phyloP scores from a whole-genome alignment of 75 land plant genomes.

The Adiantum capillusveneris region DNA sequence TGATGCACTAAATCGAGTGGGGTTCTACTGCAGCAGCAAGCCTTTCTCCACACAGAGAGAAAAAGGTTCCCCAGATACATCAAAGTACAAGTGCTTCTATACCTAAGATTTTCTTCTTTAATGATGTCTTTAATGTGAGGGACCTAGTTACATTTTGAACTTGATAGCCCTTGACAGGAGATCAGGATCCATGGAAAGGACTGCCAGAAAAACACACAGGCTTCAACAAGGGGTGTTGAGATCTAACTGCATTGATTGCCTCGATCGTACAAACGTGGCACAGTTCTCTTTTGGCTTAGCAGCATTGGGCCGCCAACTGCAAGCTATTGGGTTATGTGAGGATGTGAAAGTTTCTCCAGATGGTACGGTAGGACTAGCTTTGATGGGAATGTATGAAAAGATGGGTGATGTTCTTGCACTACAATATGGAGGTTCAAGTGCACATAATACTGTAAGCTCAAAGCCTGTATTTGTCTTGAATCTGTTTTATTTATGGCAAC shows the following conservation, averaged over 20 bases:
- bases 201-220: background rate
- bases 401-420: conserved; percentile 88
- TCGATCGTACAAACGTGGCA: conserved; percentile 67
- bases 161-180: background rate
- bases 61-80: background rate
- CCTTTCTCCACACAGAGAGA: too few species aligned
- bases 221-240: conserved; percentile 61
- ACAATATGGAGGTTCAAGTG: conserved; percentile 76
- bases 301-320: conserved; percentile 66
- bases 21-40: conserved; percentile 40
- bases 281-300: conserved; percentile 64
- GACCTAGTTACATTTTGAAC: too few species aligned
- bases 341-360: conserved; percentile 35
- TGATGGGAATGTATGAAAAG: conserved; percentile 61
- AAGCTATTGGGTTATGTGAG: conserved; percentile 45
- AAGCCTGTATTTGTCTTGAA: background rate
- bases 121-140: too few species aligned
- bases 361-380: conserved; percentile 39
- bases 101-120: too few species aligned
- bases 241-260: conserved; percentile 79
- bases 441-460: conserved; percentile 58
- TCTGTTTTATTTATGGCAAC: background rate
- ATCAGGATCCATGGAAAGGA: background rate
- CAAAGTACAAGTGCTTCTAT: conserved; percentile 1
- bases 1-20: conserved; percentile 50